Evolutionary conservation across 2,329 filamentous ascomycete genomes (phyloP).

Genomic region (Hymenoscyphus occultus): DNA sequence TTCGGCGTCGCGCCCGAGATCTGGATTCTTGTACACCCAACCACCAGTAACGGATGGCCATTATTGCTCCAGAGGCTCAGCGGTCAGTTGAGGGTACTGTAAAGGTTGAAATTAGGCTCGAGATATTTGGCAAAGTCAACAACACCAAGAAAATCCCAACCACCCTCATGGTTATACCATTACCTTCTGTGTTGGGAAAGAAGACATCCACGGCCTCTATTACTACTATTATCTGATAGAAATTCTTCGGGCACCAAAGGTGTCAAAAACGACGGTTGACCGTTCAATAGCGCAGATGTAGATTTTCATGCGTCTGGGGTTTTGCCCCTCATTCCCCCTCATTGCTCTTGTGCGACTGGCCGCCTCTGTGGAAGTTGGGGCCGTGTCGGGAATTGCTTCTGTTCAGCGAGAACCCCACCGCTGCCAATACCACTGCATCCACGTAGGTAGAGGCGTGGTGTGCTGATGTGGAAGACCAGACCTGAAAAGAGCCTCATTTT

Average conservation of each 20-base stretch:
- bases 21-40: not conserved
- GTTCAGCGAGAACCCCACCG: not conserved
- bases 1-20: not conserved
- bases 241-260: not conserved
- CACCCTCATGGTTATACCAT: not conserved
- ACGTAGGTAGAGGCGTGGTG: not conserved
- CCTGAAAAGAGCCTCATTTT: not conserved
- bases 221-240: not conserved
- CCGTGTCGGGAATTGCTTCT: not conserved
- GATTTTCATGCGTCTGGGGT: not conserved
- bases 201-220: not conserved
- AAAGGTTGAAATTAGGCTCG: no score
- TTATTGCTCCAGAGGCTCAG: no score
- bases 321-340: conserved; percentile 5
- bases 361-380: not conserved
- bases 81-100: no score
- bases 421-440: not conserved
- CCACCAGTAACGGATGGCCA: no score
- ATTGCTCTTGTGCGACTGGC: not conserved
- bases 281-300: not conserved
- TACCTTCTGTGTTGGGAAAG: not conserved
- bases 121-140: no score
- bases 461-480: not conserved
- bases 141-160: not conserved
- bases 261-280: not conserved